Percentiles rank a stretch among this genome's conserved stretches.
Evolutionary conservation across 768 basidiomycete genomes (phyloP).

Genomic region (Lactifluus piperatus): DNA sequence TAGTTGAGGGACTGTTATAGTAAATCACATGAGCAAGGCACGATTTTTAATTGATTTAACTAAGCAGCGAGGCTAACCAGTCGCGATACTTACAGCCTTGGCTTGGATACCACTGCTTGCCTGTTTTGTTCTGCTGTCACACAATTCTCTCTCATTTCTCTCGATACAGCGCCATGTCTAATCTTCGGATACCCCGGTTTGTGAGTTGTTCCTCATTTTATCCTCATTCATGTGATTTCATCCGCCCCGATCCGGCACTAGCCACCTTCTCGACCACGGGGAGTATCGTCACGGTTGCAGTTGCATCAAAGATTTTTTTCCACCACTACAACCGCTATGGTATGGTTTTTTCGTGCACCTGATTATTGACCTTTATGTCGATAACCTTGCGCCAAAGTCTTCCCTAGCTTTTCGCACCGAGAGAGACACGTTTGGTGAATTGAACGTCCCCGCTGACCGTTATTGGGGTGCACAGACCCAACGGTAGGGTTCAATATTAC

Average conservation of each 20-base stretch:
- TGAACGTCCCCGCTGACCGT: constrained; percentile 76
- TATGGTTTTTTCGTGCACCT: constrained; percentile 10
- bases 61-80: neutral
- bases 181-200: constrained; percentile 20
- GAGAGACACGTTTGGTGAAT: constrained; percentile 92
- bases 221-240: constrained; percentile 28
- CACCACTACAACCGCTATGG: constrained; percentile 31
- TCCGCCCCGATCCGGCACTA: neutral
- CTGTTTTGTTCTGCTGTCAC: neutral
- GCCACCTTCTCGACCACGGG: neutral
- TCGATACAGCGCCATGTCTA: constrained; percentile 23
- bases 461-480: constrained; percentile 99
- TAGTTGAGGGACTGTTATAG: neutral
- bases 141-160: neutral
- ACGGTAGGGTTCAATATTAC: constrained; percentile 39
- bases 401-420: constrained; percentile 63
- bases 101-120: neutral
- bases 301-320: constrained; percentile 25
- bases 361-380: neutral
- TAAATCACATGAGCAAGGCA: constrained; percentile 13
- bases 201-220: constrained; percentile 7
- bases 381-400: constrained; percentile 25
- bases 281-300: constrained; percentile 2
- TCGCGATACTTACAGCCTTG: neutral
- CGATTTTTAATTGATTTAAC: neutral